A percentile compares a stretch with the other conserved stretches of the same genome.
phyloP scores from a whole-genome alignment of 192 early-diverging fungal species.

The Linnemannia hyalina region DNA sequence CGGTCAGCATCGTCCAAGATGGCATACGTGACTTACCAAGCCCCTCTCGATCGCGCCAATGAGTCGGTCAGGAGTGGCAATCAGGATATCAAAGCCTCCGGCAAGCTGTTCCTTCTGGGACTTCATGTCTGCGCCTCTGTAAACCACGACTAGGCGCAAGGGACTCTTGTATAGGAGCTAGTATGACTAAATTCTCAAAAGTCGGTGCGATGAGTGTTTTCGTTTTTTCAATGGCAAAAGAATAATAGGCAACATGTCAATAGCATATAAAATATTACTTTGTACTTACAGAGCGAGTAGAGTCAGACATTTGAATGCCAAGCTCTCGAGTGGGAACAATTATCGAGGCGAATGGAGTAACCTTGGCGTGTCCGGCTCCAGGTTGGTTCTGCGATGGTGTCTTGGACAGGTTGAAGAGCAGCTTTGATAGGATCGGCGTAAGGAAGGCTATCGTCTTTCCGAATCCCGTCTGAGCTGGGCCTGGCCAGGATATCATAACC shows the following conservation, averaged over 20 bases:
- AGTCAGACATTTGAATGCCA: conserved; percentile 84
- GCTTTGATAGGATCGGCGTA: conserved; percentile 79
- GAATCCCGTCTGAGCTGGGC: conserved; percentile 80
- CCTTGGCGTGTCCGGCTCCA: conserved; percentile 55
- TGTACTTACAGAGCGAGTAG: conserved; percentile 64
- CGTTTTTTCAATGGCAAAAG: not conserved
- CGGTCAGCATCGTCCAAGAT: conserved; percentile 88
- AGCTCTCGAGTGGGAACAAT: conserved; percentile 86
- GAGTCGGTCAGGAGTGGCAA: conserved; percentile 94
- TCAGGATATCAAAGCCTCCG: conserved; percentile 92
- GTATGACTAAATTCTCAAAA: not conserved
- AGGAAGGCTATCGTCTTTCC: conserved; percentile 86
- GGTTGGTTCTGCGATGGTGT: conserved; percentile 21
- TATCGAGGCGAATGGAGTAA: conserved; percentile 75
- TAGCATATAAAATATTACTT: not conserved
- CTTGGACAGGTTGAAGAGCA: conserved; percentile 61
- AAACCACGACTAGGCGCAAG: conserved; percentile 67
- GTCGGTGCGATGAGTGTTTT: not conserved
- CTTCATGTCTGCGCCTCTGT: conserved; percentile 89
- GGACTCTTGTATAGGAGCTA: conserved; percentile 23
- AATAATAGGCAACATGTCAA: not conserved
- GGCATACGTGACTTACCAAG: conserved; percentile 78
- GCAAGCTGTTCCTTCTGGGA: conserved; percentile 85
- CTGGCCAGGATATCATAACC: conserved; percentile 86
- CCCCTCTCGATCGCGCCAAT: conserved; percentile 90